Evolutionary conservation across 1,284 basidiomycete species (phyloP).

Genomic region (Earliella scabrosa): DNA sequence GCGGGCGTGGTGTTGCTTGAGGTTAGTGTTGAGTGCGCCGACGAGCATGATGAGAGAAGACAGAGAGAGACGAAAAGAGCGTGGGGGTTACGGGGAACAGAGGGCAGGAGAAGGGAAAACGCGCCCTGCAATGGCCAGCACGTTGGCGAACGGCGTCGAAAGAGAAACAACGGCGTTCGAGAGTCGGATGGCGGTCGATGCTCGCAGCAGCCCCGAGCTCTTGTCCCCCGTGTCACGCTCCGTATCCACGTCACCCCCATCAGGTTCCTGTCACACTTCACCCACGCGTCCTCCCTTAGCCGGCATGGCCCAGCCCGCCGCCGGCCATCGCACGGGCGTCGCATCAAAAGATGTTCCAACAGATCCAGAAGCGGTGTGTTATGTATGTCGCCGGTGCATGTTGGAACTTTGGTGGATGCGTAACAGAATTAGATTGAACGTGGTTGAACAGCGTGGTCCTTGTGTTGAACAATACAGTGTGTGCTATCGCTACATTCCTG

Average conservation of each 20-base stretch:
- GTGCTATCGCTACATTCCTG: slow-evolving; percentile 23
- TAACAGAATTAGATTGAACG: not conserved
- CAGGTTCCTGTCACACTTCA: slow-evolving; percentile 19
- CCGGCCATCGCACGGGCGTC: not conserved
- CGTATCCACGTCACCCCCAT: slow-evolving; percentile 21
- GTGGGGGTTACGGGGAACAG: slow-evolving; percentile 36
- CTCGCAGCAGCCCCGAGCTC: not conserved
- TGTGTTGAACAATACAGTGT: slow-evolving; percentile 27
- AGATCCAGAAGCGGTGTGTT: no score
- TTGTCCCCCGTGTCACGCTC: slow-evolving; percentile 4
- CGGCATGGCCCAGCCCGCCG: not conserved
- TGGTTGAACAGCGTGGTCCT: slow-evolving; percentile 9
- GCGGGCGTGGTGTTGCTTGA: slow-evolving; percentile 44
- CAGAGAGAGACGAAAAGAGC: slow-evolving; percentile 33
- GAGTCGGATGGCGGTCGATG: slow-evolving; percentile 14
- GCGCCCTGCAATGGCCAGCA: slow-evolving; percentile 39
- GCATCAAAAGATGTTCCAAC: not conserved
- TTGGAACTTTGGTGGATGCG: no score
- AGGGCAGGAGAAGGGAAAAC: slow-evolving; percentile 19
- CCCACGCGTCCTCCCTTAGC: no score
- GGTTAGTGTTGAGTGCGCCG: slow-evolving; percentile 35
- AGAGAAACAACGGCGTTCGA: slow-evolving; percentile 25
- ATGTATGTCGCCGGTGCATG: no score
- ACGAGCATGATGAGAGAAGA: slow-evolving; percentile 50
- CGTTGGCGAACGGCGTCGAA: slow-evolving; percentile 34